phyloP scores from a whole-genome alignment of 169 alveolate genomes.

The Eimeria zaria region DNA sequence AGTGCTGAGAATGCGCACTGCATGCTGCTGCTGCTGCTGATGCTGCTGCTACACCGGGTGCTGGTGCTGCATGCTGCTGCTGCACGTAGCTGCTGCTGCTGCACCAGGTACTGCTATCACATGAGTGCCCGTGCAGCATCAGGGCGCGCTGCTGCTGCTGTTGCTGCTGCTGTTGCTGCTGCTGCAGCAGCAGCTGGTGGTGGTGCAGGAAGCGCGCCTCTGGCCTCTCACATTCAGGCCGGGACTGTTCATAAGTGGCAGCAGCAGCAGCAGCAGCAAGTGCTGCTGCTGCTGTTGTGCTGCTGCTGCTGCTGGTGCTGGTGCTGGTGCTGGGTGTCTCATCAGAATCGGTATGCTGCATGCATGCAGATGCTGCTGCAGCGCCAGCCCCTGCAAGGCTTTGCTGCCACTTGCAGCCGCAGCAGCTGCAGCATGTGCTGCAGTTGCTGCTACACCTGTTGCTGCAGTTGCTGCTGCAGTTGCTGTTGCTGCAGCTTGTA shows the following conservation, averaged over 20 bases:
- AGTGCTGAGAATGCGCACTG: not conserved
- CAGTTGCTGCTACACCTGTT: not conserved
- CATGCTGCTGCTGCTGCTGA: conserved; percentile 4
- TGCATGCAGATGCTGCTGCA: not conserved
- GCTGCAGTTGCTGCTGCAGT: too few relatives aligned
- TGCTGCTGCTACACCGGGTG: conserved; percentile 2
- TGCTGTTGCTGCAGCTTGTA: conserved; percentile 37
- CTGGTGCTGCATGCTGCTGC: conserved; percentile 31
- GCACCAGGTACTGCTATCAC: not conserved
- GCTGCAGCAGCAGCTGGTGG: conserved; percentile 16
- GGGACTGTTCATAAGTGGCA: not conserved
- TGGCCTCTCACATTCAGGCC: not conserved
- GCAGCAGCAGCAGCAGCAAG: conserved; percentile 6
- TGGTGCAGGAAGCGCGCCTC: not conserved
- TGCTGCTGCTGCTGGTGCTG: not conserved
- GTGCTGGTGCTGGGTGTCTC: conserved; percentile 35
- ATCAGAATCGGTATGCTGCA: not conserved
- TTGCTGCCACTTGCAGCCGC: conserved; percentile 24
- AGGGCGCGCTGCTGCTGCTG: conserved; percentile 4
- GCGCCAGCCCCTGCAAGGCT: not conserved
- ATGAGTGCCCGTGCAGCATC: not conserved
- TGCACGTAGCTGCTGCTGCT: conserved; percentile 5
- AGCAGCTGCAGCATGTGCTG: not conserved
- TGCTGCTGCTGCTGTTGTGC: not conserved
- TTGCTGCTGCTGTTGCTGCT: conserved; percentile 41